A percentile compares a stretch with the other conserved stretches of the same genome.
phyloP scores from a whole-genome alignment of 2,329 filamentous ascomycete genomes.

The Penicillium olsonii region DNA sequence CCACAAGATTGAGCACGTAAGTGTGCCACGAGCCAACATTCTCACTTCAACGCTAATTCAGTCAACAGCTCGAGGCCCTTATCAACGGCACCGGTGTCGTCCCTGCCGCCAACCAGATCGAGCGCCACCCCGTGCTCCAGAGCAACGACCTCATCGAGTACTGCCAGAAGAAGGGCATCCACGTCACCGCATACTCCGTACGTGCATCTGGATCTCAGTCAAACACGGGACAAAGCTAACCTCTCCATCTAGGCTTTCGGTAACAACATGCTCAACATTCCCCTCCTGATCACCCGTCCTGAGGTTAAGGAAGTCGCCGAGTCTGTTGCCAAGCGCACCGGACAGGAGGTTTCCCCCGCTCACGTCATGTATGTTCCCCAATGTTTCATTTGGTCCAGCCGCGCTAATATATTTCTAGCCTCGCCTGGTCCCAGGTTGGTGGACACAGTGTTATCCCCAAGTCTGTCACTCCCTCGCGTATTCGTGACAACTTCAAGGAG shows the following conservation, averaged over 20 bases:
- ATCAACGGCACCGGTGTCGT: constrained; percentile 58
- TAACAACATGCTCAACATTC: constrained; percentile 61
- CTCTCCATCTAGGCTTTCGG: constrained; percentile 50
- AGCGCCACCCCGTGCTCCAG: constrained; percentile 69
- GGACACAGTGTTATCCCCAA: constrained; percentile 46
- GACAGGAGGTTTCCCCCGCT: constrained; percentile 35
- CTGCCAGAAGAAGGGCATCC: constrained; percentile 60
- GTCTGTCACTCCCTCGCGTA: constrained; percentile 45
- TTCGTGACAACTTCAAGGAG: constrained; percentile 47
- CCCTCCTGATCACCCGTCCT: constrained; percentile 64
- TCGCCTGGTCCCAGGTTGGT: constrained; percentile 44
- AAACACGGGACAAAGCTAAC: background rate
- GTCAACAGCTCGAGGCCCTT: constrained; percentile 52
- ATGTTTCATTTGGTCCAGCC: too few species aligned
- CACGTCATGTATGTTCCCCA: constrained; percentile 36
- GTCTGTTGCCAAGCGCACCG: constrained; percentile 46
- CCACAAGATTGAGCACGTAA: constrained; percentile 40
- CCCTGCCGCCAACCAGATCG: constrained; percentile 68
- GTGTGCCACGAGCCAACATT: background rate
- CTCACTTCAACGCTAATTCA: background rate
- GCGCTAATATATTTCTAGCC: constrained; percentile 21
- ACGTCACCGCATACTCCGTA: constrained; percentile 64
- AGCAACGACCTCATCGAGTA: constrained; percentile 59
- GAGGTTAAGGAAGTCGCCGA: constrained; percentile 66
- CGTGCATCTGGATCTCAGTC: constrained; percentile 1